Percentiles rank a stretch among this genome's conserved stretches.
These are phyloP conservation scores for Pisolithus orientalis DNA, from an alignment of 768 basidiomycete genomes.

Conservation along the genomic window DNA sequence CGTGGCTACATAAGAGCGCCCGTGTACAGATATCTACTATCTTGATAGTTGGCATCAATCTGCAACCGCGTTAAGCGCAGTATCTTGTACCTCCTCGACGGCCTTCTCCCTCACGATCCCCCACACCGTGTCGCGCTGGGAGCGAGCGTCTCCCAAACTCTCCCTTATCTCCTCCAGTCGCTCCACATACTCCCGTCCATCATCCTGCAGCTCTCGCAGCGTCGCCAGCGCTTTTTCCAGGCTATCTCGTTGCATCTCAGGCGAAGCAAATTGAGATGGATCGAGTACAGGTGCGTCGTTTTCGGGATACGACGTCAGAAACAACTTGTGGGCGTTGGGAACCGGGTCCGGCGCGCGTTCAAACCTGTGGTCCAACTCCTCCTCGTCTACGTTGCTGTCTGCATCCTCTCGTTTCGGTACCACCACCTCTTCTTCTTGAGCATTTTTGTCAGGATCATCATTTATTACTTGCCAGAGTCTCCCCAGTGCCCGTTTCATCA, in stretches of 20 bases:
- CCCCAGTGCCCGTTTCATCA: slow-evolving; percentile 67
- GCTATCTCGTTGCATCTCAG: slow-evolving; percentile 60
- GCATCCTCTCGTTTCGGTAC: slow-evolving; percentile 66
- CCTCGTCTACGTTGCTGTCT: slow-evolving; percentile 44
- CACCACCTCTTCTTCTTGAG: slow-evolving; percentile 36
- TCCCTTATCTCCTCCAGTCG: slow-evolving; percentile 80
- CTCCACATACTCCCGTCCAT: slow-evolving; percentile 82
- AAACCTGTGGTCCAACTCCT: slow-evolving; percentile 36
- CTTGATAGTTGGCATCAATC: slow-evolving; percentile 11
- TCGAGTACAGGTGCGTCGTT: slow-evolving; percentile 44
- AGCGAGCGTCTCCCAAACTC: slow-evolving; percentile 65
- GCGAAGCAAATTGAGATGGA: slow-evolving; percentile 56
- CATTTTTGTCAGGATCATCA: slow-evolving; percentile 50
- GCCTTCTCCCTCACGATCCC: slow-evolving; percentile 68
- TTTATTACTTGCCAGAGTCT: slow-evolving; percentile 76
- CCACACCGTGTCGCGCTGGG: slow-evolving; percentile 73
- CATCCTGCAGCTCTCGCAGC: slow-evolving; percentile 77
- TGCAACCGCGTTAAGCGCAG: slow-evolving; percentile 35
- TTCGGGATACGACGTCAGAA: slow-evolving; percentile 48
- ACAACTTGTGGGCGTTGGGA: slow-evolving; percentile 59
- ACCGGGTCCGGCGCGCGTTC: slow-evolving; percentile 63
- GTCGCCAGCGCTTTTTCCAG: slow-evolving; percentile 71
- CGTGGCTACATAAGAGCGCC: background rate
- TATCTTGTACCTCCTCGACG: slow-evolving; percentile 67
- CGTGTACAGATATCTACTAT: no score